A percentile compares a stretch with the other conserved stretches of the same genome.
These are phyloP conservation scores for Pythium dissotocum DNA, from an alignment of 352 stramenopile species.

Conservation along the genomic window DNA sequence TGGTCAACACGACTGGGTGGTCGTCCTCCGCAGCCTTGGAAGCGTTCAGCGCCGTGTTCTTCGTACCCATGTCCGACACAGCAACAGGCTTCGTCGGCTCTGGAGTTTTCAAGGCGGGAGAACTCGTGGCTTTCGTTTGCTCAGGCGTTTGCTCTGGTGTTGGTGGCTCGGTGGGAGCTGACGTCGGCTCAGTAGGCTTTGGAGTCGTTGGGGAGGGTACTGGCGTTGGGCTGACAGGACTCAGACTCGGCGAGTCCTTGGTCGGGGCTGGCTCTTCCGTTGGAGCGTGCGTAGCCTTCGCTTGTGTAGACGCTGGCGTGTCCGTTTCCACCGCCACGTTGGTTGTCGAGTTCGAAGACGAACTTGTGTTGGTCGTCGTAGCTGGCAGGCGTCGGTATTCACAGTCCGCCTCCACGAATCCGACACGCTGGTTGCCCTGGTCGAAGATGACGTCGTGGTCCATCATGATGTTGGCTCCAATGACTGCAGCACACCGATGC, in stretches of 20 bases:
- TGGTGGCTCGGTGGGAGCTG: too few relatives aligned
- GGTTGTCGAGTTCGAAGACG: slow-evolving; percentile 5
- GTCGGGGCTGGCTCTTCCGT: slow-evolving; percentile 6
- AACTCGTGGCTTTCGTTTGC: background rate
- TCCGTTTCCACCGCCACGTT: slow-evolving; percentile 3
- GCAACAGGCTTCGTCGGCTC: slow-evolving; percentile 1
- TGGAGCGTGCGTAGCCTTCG: background rate
- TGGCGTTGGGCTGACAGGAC: background rate
- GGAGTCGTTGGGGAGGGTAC: slow-evolving; percentile 1
- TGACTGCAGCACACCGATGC: slow-evolving; percentile 35
- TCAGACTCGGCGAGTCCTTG: background rate
- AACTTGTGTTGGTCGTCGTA: slow-evolving; percentile 1
- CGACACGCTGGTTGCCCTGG: slow-evolving; percentile 62
- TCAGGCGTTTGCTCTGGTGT: background rate
- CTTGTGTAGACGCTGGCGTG: slow-evolving; percentile 6
- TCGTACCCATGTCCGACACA: background rate
- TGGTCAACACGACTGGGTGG: slow-evolving; percentile 71
- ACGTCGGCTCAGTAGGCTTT: slow-evolving; percentile 1
- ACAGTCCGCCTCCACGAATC: slow-evolving; percentile 78
- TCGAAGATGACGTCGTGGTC: slow-evolving; percentile 85
- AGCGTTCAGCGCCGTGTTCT: slow-evolving; percentile 12
- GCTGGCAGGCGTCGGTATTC: slow-evolving; percentile 20
- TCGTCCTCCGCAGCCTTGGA: slow-evolving; percentile 29
- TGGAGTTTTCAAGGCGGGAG: background rate
- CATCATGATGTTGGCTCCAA: slow-evolving; percentile 85